Conservation (phyloP, 1,284 basidiomycete species). For the Fomitopsis palustris region DNA sequence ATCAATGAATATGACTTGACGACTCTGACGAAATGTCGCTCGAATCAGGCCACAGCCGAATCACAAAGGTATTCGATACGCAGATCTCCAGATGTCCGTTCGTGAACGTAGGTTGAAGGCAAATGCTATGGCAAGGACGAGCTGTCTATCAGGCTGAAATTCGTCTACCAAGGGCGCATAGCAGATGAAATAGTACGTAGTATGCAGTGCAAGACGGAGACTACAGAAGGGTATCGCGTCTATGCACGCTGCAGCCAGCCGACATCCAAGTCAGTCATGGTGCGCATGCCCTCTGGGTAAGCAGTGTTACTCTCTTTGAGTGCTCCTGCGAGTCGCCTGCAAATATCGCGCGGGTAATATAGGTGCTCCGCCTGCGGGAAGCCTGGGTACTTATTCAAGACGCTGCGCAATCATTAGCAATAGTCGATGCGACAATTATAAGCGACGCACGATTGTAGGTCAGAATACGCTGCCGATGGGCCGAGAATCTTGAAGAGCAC, state of each 20-base stretch:
- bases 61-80: too few species aligned
- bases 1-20: background rate
- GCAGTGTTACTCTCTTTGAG: constrained; percentile 70
- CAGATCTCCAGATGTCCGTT: too few species aligned
- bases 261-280: constrained; percentile 75
- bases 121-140: too few species aligned
- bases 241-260: constrained; percentile 61
- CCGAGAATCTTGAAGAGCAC: constrained; percentile 72
- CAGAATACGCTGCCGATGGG: constrained; percentile 44
- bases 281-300: constrained; percentile 70
- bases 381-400: constrained; percentile 66
- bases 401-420: constrained; percentile 30
- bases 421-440: background rate
- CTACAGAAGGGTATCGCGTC: background rate
- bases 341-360: constrained; percentile 71
- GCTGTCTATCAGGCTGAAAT: too few species aligned
- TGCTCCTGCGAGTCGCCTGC: constrained; percentile 59
- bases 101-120: too few species aligned
- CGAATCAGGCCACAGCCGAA: too few species aligned
- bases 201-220: background rate
- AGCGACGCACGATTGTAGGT: constrained; percentile 53
- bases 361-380: constrained; percentile 83
- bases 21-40: too few species aligned
- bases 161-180: too few species aligned
- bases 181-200: background rate